A percentile compares a stretch with the other conserved stretches of the same genome.
Evolutionary conservation across 306 rosid genomes (phyloP).

Genomic region (Pyrus pyrifolia): DNA sequence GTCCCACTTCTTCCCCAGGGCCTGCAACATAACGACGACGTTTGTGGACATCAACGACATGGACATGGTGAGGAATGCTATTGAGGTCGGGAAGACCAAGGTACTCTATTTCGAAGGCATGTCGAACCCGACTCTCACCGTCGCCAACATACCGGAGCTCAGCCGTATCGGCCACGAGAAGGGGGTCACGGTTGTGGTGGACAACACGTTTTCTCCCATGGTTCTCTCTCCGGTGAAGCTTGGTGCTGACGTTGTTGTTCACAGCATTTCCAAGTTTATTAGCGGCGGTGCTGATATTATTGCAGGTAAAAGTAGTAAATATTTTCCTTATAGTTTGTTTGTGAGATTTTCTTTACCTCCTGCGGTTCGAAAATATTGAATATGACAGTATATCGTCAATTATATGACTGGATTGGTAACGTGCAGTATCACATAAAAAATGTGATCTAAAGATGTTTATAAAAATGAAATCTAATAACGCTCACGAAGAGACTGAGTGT

Average conservation of each 20-base stretch:
- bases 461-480: background rate
- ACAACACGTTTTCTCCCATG: conserved; percentile 91
- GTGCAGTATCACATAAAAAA: background rate
- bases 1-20: conserved; percentile 56
- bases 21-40: conserved; percentile 46
- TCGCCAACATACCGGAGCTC: conserved; percentile 71
- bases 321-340: too few species aligned
- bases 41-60: conserved; percentile 60
- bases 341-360: too few species aligned
- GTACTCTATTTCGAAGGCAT: conserved; percentile 66
- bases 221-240: conserved; percentile 69
- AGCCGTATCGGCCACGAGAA: conserved; percentile 49
- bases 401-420: too few species aligned
- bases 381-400: too few species aligned
- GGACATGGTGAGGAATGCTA: conserved; percentile 40
- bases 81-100: conserved; percentile 61
- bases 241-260: conserved; percentile 89
- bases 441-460: background rate
- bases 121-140: conserved; percentile 67
- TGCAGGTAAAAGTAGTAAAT: conserved; percentile 52
- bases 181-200: conserved; percentile 80
- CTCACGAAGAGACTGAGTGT: background rate
- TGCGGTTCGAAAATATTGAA: too few species aligned
- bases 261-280: conserved; percentile 84
- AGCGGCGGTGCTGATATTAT: conserved; percentile 97